phyloP scores from a whole-genome alignment of 257 asterid genomes.

The Fraxinus quadrangulata region DNA sequence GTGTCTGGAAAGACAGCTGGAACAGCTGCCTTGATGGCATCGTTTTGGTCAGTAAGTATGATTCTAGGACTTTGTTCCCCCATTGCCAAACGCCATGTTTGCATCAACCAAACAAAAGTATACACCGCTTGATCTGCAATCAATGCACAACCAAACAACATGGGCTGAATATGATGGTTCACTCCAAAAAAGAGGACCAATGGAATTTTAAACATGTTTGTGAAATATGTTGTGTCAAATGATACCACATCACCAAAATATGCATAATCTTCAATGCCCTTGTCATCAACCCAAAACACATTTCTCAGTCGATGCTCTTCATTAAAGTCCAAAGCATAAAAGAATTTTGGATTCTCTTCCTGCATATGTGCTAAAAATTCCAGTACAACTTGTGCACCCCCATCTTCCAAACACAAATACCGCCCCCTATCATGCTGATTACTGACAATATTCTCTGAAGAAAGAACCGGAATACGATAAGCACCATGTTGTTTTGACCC shows the following conservation, averaged over 20 bases:
- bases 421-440: slow-evolving; percentile 89
- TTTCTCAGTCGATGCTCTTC: slow-evolving; percentile 86
- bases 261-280: slow-evolving; percentile 72
- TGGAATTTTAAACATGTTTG: slow-evolving; percentile 68
- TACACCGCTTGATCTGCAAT: slow-evolving; percentile 78
- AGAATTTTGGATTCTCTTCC: slow-evolving; percentile 75
- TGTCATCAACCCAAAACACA: slow-evolving; percentile 93
- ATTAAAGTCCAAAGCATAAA: slow-evolving; percentile 75
- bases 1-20: slow-evolving; percentile 57
- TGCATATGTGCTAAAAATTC: slow-evolving; percentile 74
- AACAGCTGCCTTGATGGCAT: slow-evolving; percentile 69
- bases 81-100: slow-evolving; percentile 84
- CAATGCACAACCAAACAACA: slow-evolving; percentile 81
- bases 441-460: slow-evolving; percentile 56
- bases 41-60: slow-evolving; percentile 67
- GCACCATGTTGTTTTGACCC: slow-evolving; percentile 50
- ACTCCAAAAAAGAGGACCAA: slow-evolving; percentile 82
- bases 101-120: slow-evolving; percentile 80
- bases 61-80: slow-evolving; percentile 72
- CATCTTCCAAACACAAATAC: slow-evolving; percentile 72
- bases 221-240: slow-evolving; percentile 64
- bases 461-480: slow-evolving; percentile 57
- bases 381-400: slow-evolving; percentile 71
- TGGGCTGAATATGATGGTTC: slow-evolving; percentile 82
- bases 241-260: slow-evolving; percentile 76